Conservation (phyloP, 2,329 filamentous ascomycete species). For the Colletotrichum liriopes region DNA sequence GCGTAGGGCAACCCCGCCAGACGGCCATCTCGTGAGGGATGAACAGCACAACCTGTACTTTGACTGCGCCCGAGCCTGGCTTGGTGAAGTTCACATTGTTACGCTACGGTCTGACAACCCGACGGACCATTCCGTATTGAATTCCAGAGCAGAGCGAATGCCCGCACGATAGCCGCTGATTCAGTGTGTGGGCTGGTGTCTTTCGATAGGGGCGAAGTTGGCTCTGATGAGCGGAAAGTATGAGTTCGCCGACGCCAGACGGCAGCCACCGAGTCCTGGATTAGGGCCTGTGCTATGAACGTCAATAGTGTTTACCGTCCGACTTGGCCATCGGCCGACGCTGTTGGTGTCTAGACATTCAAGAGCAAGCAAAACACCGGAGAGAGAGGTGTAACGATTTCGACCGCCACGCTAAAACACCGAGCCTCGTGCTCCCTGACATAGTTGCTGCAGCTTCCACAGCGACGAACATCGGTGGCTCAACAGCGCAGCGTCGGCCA, state of each 20-base stretch:
- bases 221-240: neutral
- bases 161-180: neutral
- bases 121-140: neutral
- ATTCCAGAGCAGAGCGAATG: neutral
- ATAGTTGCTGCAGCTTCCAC: conserved; percentile 9
- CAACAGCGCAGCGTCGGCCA: neutral
- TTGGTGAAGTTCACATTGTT: neutral
- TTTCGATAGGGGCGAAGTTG: neutral
- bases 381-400: neutral
- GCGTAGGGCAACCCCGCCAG: neutral
- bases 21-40: neutral
- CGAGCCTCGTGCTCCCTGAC: conserved; percentile 2
- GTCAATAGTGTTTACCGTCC: neutral
- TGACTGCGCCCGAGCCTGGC: neutral
- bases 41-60: neutral
- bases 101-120: neutral
- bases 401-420: neutral
- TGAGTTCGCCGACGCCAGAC: neutral
- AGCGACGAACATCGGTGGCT: neutral
- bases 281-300: neutral
- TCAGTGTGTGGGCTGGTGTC: neutral
- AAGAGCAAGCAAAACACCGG: neutral
- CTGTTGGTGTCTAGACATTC: neutral
- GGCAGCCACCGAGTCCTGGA: neutral
- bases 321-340: neutral